These are phyloP conservation scores for Aspergillus persii DNA, from an alignment of 2,329 filamentous ascomycete species.

Conservation along the genomic window DNA sequence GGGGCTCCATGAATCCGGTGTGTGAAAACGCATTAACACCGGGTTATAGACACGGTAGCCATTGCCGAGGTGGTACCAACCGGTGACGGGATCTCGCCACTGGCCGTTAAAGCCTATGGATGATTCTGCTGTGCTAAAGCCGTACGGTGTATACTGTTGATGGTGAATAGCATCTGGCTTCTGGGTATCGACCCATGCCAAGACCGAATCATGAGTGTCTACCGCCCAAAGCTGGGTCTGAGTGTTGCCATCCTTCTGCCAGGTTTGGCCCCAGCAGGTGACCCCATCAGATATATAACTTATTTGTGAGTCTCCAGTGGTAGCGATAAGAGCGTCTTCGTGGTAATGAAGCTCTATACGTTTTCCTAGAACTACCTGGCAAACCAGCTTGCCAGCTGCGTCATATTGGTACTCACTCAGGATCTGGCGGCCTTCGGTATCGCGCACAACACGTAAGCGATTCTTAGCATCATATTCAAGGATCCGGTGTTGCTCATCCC, in stretches of 20 bases:
- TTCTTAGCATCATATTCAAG: constrained; percentile 2
- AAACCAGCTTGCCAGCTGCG: too few relatives aligned
- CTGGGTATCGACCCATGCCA: not conserved
- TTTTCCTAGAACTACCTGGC: too few relatives aligned
- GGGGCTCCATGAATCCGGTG: constrained; percentile 12
- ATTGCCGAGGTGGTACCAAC: constrained; percentile 14
- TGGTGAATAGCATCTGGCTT: not conserved
- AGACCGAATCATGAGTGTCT: not conserved
- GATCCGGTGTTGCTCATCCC: not conserved
- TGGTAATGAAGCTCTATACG: too few relatives aligned
- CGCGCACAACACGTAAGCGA: not conserved
- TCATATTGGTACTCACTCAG: too few relatives aligned
- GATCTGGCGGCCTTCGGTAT: not conserved
- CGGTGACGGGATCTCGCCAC: constrained; percentile 14
- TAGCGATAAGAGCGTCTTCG: too few relatives aligned
- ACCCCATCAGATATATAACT: constrained; percentile 5
- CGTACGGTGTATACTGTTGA: constrained; percentile 7
- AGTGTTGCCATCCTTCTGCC: not conserved
- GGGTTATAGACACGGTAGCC: constrained; percentile 18
- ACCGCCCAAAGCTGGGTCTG: constrained; percentile 2
- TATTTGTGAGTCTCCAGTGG: too few relatives aligned
- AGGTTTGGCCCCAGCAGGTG: constrained; percentile 2
- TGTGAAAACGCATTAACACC: constrained; percentile 10
- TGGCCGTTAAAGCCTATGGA: constrained; percentile 12
- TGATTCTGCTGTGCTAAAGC: not conserved